Conservation (phyloP, 805 yeast genomes). For the Starmerella stigmatis region DNA sequence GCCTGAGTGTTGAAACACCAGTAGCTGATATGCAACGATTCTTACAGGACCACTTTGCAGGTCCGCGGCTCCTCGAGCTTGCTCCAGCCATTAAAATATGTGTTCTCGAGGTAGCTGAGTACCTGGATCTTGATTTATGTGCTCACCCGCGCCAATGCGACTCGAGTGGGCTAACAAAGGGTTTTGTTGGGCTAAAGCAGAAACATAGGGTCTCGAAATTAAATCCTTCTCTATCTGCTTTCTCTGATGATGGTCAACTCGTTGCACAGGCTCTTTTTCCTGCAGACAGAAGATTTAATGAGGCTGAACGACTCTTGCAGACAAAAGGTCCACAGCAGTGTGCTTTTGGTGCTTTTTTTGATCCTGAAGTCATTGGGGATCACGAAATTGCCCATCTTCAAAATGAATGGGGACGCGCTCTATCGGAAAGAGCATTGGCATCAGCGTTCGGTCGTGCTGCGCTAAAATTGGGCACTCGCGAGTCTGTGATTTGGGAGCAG, state of each 20-base stretch:
- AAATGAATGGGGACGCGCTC: conserved; percentile 45
- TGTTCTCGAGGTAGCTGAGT: conserved; percentile 37
- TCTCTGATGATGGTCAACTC: not conserved
- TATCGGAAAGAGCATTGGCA: conserved; percentile 62
- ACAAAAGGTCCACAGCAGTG: conserved; percentile 50
- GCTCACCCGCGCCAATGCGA: not conserved
- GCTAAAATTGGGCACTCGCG: conserved; percentile 52
- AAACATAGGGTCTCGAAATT: not conserved
- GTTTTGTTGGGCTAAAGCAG: not conserved
- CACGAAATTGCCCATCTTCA: conserved; percentile 47
- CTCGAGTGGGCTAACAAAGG: too few species aligned
- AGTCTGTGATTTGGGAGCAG: conserved; percentile 75
- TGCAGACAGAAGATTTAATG: conserved; percentile 68
- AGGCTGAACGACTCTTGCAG: conserved; percentile 61
- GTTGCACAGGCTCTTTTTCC: conserved; percentile 45
- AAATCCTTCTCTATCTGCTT: too few species aligned
- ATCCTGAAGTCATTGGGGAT: conserved; percentile 40
- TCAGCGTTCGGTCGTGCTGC: conserved; percentile 74
- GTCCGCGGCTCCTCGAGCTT: not conserved
- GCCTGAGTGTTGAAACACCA: not conserved
- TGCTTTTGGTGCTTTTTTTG: conserved; percentile 30
- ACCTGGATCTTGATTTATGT: not conserved
- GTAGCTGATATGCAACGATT: not conserved
- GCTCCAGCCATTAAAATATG: conserved; percentile 54
- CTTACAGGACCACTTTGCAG: not conserved